These are phyloP conservation scores for Citrus unshiu DNA, from an alignment of 345 rosid genomes.

Conservation along the genomic window DNA sequence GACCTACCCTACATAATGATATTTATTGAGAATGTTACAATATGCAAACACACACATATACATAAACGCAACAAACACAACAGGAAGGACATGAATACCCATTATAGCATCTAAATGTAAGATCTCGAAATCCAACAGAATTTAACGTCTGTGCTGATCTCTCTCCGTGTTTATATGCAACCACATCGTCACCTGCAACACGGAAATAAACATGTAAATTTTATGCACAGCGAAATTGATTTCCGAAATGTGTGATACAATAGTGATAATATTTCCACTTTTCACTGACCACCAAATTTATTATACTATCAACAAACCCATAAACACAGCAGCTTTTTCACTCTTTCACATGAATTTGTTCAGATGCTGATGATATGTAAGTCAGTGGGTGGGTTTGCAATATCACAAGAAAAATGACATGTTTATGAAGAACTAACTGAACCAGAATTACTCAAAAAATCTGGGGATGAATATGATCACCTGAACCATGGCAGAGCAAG, in stretches of 20 bases:
- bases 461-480: constrained; percentile 23
- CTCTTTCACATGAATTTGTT: neutral
- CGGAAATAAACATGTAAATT: constrained; percentile 3
- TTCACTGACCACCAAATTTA: neutral
- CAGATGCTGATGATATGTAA: neutral
- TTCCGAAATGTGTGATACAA: neutral
- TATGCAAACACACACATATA: neutral
- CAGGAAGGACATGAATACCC: constrained; percentile 21
- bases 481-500: constrained; percentile 54
- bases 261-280: neutral
- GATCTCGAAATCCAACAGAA: constrained; percentile 46
- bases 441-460: neutral
- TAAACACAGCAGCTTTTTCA: neutral
- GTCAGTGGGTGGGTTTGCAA: neutral
- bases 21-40: neutral
- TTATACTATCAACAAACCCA: neutral
- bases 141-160: constrained; percentile 49
- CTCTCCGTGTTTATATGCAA: constrained; percentile 54
- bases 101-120: constrained; percentile 33
- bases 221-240: neutral
- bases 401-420: neutral
- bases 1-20: constrained; percentile 20
- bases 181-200: constrained; percentile 62
- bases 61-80: neutral
- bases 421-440: neutral